Conservation (phyloP, 257 asterid species). For the Cordia subcordata region DNA sequence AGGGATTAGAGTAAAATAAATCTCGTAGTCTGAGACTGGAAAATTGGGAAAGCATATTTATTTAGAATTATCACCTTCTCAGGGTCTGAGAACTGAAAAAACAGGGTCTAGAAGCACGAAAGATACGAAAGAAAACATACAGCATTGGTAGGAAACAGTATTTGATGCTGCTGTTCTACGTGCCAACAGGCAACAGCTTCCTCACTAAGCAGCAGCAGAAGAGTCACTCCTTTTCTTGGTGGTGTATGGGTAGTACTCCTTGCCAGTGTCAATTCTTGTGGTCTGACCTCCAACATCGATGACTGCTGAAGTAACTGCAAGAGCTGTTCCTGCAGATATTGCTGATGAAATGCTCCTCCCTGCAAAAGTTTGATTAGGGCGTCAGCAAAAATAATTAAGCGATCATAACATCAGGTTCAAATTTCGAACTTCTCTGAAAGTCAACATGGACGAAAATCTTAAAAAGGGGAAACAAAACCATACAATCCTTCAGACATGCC, state of each 20-base stretch:
- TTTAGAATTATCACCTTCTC: constrained; percentile 7
- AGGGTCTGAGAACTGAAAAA: constrained; percentile 3
- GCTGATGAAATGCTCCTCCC: constrained; percentile 82
- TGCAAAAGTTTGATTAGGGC: constrained; percentile 12
- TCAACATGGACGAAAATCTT: neutral
- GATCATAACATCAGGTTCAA: neutral
- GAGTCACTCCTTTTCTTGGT: constrained; percentile 48
- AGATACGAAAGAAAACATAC: neutral
- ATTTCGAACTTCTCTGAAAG: neutral
- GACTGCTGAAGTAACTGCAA: constrained; percentile 64
- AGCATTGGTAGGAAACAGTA: neutral
- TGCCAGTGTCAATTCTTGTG: constrained; percentile 65
- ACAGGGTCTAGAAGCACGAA: neutral
- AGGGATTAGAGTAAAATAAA: no score
- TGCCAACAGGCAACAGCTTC: neutral
- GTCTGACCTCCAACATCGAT: constrained; percentile 75
- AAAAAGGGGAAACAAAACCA: no score
- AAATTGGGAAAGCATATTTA: constrained; percentile 5
- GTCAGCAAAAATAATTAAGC: constrained; percentile 6
- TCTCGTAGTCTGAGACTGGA: constrained; percentile 1
- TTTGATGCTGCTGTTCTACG: neutral
- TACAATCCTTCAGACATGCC: no score
- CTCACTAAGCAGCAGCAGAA: constrained; percentile 2
- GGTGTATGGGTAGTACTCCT: constrained; percentile 76
- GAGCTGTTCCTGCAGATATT: constrained; percentile 74